Evolutionary conservation across 768 basidiomycete species (phyloP), one percentile per base, ranked within the genome.

Genomic region (Lactifluus volemus): DNA sequence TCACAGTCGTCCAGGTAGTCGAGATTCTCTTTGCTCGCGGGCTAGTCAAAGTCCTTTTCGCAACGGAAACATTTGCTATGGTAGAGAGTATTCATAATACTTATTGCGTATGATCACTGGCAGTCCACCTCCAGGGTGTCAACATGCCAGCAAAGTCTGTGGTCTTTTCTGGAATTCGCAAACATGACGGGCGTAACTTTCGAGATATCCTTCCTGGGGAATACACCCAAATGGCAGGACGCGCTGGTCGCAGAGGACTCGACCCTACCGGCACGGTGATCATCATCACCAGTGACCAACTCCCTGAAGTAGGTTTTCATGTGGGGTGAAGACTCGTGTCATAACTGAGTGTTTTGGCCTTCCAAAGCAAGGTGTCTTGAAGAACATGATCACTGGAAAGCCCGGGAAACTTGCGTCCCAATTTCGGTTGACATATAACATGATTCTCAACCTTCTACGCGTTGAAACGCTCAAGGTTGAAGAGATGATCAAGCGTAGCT

Each of bases 61-160:
- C 97, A 1, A 99, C 97, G 5, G 97, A 99, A 74, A 99, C 97
- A 0, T 99, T 99, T 71, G 96, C 96, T 0, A 98, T 99, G 96
- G 95, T 93, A 58, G 59, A 78, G 69, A 54, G 25, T 19, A 10
- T 50, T 61, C 30, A 58, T 62, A 63, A 57, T 68, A 21, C 17
- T 25, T 34, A 56, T 38, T n/a, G 2, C 19, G 17, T 50, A n/a
- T 44, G 19, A 19, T 25, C 52, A 45, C 41, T 56, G 10, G 51
- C n/a, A 17, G n/a, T 32, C 30, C 39, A 19, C 6, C 6, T 56
- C 9, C 62, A 98, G 95, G 97, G 97, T 52, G 97, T 99, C 57
- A 99, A 99, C 73, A 99, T 99, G 97, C 97, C 97, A 19, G 92
- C 97, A 2, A 89, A 85, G 78, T 94, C 88, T 68, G 97, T 99